Evolutionary conservation across 768 basidiomycete genomes (phyloP), one percentile per base, ranked within the genome.

Genomic region (Boletus rubroflammeus): DNA sequence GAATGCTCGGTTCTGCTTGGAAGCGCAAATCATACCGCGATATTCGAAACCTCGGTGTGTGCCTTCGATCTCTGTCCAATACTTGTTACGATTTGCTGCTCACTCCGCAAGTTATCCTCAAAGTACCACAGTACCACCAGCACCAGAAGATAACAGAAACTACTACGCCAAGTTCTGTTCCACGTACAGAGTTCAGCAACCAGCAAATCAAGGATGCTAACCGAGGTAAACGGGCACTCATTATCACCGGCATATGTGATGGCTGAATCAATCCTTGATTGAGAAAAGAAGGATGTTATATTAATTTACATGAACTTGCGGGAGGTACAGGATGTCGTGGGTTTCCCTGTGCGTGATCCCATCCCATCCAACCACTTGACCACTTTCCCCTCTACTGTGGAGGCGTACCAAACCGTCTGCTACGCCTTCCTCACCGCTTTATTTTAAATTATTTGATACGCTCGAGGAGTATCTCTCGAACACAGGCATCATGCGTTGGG

Each of bases 381-480:
- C 7, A 14, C 46, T 6, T 41, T 35, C 3, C 26, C 40, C 4
- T 0, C 11, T 2, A 28, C 39, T 1, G n/a, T 4, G 8, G 25
- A 34, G 1, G 29, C 29, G 1, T 63, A 60, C 35, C 29, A 26
- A 8, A 14, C 28, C 1, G 13, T 38, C 15, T 56, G 54, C 40
- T 54, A 40, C 15, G 48, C 45, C 0, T 49, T 62, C 38, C 46
- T 62, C 32, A 38, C 25, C 0, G 54, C 60, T 17, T 15, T 62
- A 23, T 59, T n/a, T n/a, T n/a, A n/a, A n/a, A n/a, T n/a, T n/a
- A n/a, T n/a, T 55, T 9, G 17, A 28, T 0, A 38, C 40, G 1
- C 40, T 62, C 13, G 8, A 46, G 1, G 35, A 29, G 1, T 23
- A 38, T 17, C 28, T 62, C 21, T 21, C 19, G 25, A 21, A 19